Base-by-base conservation (phyloP, 345 rosid species). In the Chamaenerion angustifolium region DNA sequence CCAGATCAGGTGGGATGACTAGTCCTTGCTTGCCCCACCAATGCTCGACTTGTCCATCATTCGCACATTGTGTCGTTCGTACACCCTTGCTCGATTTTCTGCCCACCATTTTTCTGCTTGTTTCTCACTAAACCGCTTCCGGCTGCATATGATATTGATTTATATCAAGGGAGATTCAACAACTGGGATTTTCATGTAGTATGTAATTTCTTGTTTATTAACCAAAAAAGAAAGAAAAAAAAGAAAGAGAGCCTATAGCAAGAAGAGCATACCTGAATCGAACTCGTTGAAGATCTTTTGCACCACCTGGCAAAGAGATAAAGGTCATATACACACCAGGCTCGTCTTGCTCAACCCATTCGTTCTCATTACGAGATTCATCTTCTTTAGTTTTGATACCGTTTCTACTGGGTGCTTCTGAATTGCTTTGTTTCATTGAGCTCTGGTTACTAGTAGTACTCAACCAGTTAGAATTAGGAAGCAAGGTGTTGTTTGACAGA, bases 91-190 rank as follows among this genome's bases (percentile, higher is more conserved):
- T 51, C 95, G 77, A 58, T 92, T 92, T 66, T 79, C 90, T 43
- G 90, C 79, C 98, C 98, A 92, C 98, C 98, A 92, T 58, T 75
- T 80, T 65, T 84, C 98, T 0, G 98, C 98, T 71, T 92, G 81
- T 60, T 87, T 82, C 78, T 87, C 98, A 18, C 82, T 82, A 69
- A 92, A 92, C 56, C 95, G 62, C 69, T 82, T 92, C 46, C 96
- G 93, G 60, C 98, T 92, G 90, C 75, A 60, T 14, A 50, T 11
- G 10, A 25, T n/a, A 27, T 13, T 10, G 37, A 49, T 4, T 17
- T 13, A 5, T 40, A 19, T n/a, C n/a, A n/a, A n/a, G n/a, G n/a
- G n/a, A n/a, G n/a, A n/a, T n/a, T n/a, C n/a, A n/a, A n/a, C n/a
- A n/a, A n/a, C n/a, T n/a, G n/a, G n/a, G n/a, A n/a, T n/a, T n/a